Conservation (phyloP, 2,329 filamentous ascomycete species). For the Emergomyces orientalis region DNA sequence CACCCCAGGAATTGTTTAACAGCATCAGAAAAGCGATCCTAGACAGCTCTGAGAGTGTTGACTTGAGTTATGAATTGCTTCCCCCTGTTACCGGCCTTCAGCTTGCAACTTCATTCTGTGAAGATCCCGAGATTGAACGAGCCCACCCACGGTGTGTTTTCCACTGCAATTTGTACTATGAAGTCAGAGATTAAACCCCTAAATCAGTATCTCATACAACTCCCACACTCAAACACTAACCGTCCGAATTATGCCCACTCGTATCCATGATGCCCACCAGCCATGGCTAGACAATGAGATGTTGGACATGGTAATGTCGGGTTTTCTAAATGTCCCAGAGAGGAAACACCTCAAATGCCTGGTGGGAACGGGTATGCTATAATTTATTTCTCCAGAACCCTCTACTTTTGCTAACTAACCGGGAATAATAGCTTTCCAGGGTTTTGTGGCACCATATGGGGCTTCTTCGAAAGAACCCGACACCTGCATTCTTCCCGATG, state of each 20-base stretch:
- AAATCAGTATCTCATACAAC: background rate
- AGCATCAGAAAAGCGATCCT: conserved; percentile 6
- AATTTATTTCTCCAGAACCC: background rate
- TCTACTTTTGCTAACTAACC: too few relatives aligned
- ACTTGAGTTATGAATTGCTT: conserved; percentile 9
- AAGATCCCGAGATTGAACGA: conserved; percentile 10
- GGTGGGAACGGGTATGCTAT: background rate
- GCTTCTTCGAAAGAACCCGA: background rate
- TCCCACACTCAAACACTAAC: background rate
- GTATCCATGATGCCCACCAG: background rate
- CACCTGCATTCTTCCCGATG: background rate
- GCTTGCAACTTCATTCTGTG: conserved; percentile 8
- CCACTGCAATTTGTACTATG: background rate
- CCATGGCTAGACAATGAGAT: background rate
- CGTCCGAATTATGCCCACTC: background rate
- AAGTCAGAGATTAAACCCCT: background rate
- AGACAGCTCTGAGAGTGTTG: conserved; percentile 5
- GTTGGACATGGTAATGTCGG: background rate
- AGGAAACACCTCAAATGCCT: background rate
- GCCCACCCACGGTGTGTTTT: conserved; percentile 6
- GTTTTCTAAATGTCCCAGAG: background rate
- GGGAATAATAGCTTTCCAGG: background rate
- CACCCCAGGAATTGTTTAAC: background rate
- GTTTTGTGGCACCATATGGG: background rate
- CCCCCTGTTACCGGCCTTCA: conserved; percentile 6